phyloP scores from a whole-genome alignment of 2,329 filamentous ascomycete genomes.

The Cladosporium sp. region DNA sequence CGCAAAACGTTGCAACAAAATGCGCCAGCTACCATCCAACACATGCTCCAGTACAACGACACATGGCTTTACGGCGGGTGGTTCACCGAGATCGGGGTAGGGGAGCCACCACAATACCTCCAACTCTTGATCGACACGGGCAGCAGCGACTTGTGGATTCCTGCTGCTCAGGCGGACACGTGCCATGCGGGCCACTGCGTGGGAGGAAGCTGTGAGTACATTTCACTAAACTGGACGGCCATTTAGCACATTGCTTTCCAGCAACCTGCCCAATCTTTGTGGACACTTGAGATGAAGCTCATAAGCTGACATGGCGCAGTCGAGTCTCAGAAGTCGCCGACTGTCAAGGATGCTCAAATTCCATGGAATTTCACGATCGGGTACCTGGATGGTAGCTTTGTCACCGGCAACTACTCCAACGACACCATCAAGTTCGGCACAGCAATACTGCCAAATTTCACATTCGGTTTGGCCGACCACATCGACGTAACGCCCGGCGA shows the following conservation, averaged over 20 bases:
- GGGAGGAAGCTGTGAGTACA: neutral
- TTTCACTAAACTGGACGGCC: no score
- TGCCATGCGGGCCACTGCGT: neutral
- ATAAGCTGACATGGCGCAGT: neutral
- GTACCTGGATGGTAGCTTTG: neutral
- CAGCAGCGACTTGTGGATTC: constrained; percentile 12
- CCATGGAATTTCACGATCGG: neutral
- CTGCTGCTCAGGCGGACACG: neutral
- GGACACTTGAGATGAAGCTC: no score
- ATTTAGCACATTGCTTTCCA: no score
- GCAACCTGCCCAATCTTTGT: no score
- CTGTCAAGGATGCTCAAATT: neutral
- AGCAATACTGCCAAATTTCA: neutral
- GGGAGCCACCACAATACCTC: constrained; percentile 12
- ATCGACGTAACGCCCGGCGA: neutral
- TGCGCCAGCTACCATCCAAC: neutral
- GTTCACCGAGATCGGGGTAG: constrained; percentile 1
- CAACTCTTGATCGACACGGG: constrained; percentile 13
- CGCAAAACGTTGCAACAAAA: neutral
- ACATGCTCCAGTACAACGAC: neutral
- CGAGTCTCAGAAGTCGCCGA: neutral
- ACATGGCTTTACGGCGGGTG: neutral
- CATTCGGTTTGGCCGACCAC: neutral
- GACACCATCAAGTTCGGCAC: neutral
- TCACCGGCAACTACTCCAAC: neutral